These are phyloP conservation scores for Tricholoma sp. DNA, from an alignment of 768 basidiomycete species.

Conservation along the genomic window DNA sequence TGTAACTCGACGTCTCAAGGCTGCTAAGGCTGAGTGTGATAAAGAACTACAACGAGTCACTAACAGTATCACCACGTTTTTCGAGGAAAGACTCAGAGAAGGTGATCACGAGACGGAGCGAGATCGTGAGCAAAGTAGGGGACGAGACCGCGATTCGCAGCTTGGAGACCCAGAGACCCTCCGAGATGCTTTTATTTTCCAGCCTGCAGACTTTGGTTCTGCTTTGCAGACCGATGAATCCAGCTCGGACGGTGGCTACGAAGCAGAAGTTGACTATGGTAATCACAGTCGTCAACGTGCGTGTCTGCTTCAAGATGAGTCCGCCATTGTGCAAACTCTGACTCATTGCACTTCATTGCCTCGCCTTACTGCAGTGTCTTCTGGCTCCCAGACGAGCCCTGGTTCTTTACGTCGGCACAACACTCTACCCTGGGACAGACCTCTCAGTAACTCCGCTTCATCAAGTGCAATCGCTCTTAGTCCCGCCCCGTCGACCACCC, in stretches of 20 bases:
- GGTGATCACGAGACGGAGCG: constrained; percentile 64
- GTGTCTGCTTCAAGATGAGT: constrained; percentile 45
- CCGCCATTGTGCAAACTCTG: constrained; percentile 33
- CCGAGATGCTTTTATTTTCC: constrained; percentile 57
- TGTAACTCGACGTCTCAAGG: constrained; percentile 87
- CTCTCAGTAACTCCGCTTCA: constrained; percentile 49
- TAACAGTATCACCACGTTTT: constrained; percentile 89
- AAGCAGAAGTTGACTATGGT: constrained; percentile 64
- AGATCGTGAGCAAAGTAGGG: constrained; percentile 43
- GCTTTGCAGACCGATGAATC: constrained; percentile 64
- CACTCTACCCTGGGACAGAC: constrained; percentile 63
- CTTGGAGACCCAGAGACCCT: constrained; percentile 49
- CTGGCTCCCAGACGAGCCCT: constrained; percentile 62
- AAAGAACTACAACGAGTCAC: constrained; percentile 93
- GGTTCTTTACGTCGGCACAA: constrained; percentile 62
- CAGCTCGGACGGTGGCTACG: constrained; percentile 79
- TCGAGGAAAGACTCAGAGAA: constrained; percentile 84
- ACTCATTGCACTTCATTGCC: constrained; percentile 53
- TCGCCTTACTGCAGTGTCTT: constrained; percentile 56
- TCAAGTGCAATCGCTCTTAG: constrained; percentile 53
- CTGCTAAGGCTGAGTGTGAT: constrained; percentile 95
- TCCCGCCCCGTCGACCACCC: constrained; percentile 53
- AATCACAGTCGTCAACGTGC: constrained; percentile 73
- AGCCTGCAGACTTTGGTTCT: constrained; percentile 50
- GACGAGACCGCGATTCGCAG: constrained; percentile 55